Evolutionary conservation across 179 eudicot genomes (phyloP).

Genomic region (Carnegiea gigantea): DNA sequence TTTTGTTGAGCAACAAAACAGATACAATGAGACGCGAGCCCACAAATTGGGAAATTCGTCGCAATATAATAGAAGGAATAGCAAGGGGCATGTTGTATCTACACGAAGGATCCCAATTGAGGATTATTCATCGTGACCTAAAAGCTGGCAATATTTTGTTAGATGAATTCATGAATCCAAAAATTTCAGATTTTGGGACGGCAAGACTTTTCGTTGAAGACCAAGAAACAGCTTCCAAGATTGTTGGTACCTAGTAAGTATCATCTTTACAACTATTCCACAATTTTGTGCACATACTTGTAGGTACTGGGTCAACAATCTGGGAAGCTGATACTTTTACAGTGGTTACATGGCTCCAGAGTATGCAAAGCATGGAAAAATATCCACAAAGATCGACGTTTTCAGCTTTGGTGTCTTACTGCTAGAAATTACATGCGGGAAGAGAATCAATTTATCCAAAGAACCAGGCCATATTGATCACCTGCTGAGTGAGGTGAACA

Average conservation of each 20-base stretch:
- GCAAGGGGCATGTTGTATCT: no score
- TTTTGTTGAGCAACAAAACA: no score
- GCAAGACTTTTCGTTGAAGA: constrained; percentile 23
- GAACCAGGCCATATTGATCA: constrained; percentile 6
- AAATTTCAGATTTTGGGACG: no score
- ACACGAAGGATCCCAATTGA: no score
- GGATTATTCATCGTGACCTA: no score
- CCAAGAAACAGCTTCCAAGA: constrained; percentile 13
- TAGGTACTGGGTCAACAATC: neutral
- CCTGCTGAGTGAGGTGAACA: constrained; percentile 28
- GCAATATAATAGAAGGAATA: no score
- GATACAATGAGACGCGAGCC: no score
- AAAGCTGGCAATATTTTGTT: no score
- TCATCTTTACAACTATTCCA: no score
- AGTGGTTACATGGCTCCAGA: constrained; percentile 35
- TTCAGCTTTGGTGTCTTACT: constrained; percentile 32
- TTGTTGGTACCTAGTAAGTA: constrained; percentile 32
- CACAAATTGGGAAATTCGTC: no score
- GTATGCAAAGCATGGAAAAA: constrained; percentile 24
- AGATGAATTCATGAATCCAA: no score
- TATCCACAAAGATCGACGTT: constrained; percentile 26
- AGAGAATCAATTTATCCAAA: neutral
- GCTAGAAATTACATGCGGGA: constrained; percentile 27
- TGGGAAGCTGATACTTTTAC: neutral
- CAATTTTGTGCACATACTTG: neutral